Base-by-base conservation (phyloP, 805 yeast genomes). In the Spathaspora girioi region DNA sequence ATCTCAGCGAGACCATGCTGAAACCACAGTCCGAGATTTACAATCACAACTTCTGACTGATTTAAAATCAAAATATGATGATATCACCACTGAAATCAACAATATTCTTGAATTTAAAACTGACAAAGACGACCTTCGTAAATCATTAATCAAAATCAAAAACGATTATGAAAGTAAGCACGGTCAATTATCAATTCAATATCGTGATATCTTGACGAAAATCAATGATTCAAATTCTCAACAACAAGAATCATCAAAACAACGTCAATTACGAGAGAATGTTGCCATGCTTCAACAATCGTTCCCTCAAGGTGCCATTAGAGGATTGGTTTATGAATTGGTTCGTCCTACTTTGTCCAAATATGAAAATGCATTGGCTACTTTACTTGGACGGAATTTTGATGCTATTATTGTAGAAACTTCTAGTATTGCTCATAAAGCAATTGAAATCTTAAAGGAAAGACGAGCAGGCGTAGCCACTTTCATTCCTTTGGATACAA, bases 331-430 rank as follows among this genome's bases (percentile, higher is more conserved):
- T 3, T 78, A 82, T 56, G 97, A 91, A 60, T 73, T 92, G 23
- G 87, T 93, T 45, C 82, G 82, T 50, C 96, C 97, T 18, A 76
- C 81, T 49, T 86, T 86, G 57, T 81, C 81, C 51, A 86, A 81
- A 59, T 91, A 82, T 64, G 90, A 87, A 46, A 58, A 74, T 5
- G 96, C 97, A 0, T 77, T 91, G 38, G 80, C 87, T 31, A 86
- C 93, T 0, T 80, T 87, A 5, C 71, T 94, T 27, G 98, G 97
- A 8, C 79, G 81, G 52, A 79, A 87, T 59, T 80, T 85, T 59
- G 96, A 94, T 66, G 80, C 97, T 0, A 80, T 94, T 15, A 78
- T 94, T 17, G 99, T 94, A 5, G 96, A 90, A 58, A 78, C 78
- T 26, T 71, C 83, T 5, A 65, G 81, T 9, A 78, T 84, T 19